phyloP scores from a whole-genome alignment of 768 basidiomycete species.

The Rhizopogon vesiculosus region DNA sequence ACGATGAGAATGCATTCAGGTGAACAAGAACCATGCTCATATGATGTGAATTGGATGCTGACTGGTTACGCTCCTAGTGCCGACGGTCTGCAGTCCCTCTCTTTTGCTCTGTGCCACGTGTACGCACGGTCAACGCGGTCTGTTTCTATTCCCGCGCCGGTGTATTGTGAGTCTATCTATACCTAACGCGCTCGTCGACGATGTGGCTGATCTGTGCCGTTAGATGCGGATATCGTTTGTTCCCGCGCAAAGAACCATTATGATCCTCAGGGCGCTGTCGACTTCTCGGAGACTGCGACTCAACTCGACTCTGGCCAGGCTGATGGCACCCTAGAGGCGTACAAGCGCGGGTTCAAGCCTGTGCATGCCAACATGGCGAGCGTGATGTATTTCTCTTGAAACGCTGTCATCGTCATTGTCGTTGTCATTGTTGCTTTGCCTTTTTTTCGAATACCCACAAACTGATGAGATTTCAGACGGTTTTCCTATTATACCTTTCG shows the following conservation, averaged over 20 bases:
- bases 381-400: slow-evolving; percentile 57
- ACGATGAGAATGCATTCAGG: slow-evolving; percentile 59
- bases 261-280: slow-evolving; percentile 52
- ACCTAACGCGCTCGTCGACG: background rate
- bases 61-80: slow-evolving; percentile 33
- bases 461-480: too few species aligned
- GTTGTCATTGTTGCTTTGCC: background rate
- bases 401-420: too few species aligned
- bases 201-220: background rate
- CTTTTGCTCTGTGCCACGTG: slow-evolving; percentile 76
- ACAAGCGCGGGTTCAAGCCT: slow-evolving; percentile 50
- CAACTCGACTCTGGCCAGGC: slow-evolving; percentile 37
- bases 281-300: slow-evolving; percentile 58
- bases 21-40: slow-evolving; percentile 23
- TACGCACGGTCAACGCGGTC: slow-evolving; percentile 79
- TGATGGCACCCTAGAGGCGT: slow-evolving; percentile 41
- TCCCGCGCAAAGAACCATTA: slow-evolving; percentile 80
- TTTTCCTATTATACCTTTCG: too few species aligned
- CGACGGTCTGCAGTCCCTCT: slow-evolving; percentile 63
- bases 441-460: background rate
- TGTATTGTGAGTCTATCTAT: slow-evolving; percentile 55
- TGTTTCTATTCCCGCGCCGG: slow-evolving; percentile 78
- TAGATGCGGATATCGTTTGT: slow-evolving; percentile 77
- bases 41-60: background rate
- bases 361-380: slow-evolving; percentile 45